A percentile compares a stretch with the other conserved stretches of the same genome.
These are phyloP conservation scores for Trypanosoma avium DNA, from an alignment of 208 protist genomes.

Conservation along the genomic window DNA sequence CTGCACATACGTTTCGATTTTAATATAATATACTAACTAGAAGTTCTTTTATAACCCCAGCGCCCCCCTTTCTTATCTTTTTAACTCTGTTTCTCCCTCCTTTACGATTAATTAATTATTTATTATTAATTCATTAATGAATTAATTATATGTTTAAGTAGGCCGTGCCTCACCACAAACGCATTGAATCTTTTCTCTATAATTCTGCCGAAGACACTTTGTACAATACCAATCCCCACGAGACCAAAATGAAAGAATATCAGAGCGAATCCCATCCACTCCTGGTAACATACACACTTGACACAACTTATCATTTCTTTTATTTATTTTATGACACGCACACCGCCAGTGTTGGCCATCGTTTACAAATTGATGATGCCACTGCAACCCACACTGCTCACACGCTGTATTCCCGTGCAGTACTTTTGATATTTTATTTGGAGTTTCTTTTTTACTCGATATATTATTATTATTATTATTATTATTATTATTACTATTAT, in stretches of 20 bases:
- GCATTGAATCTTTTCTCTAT: constrained; percentile 51
- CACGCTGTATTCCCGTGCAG: constrained; percentile 38
- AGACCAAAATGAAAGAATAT: constrained; percentile 65
- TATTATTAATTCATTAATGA: too few species aligned
- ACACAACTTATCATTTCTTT: constrained; percentile 24
- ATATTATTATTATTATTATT: not conserved
- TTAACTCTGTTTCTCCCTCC: too few species aligned
- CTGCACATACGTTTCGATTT: too few species aligned
- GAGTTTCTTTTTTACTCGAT: not conserved
- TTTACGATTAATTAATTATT: too few species aligned
- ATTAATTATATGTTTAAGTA: too few species aligned
- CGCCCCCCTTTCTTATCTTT: too few species aligned
- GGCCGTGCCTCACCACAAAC: constrained; percentile 36
- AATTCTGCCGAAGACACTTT: constrained; percentile 54
- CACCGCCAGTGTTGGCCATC: constrained; percentile 61
- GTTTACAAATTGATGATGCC: constrained; percentile 53
- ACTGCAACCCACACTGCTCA: constrained; percentile 51
- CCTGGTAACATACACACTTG: constrained; percentile 57
- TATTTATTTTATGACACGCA: constrained; percentile 69
- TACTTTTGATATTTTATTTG: constrained; percentile 27
- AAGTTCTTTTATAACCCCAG: too few species aligned
- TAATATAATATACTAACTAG: too few species aligned
- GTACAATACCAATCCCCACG: constrained; percentile 71
- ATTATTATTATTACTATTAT: not conserved
- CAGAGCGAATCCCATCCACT: constrained; percentile 30